Evolutionary conservation across 371 early-diverging fungal genomes (phyloP), one percentile per base, ranked within the genome.

Genomic region (Rhizopus arrhizus): DNA sequence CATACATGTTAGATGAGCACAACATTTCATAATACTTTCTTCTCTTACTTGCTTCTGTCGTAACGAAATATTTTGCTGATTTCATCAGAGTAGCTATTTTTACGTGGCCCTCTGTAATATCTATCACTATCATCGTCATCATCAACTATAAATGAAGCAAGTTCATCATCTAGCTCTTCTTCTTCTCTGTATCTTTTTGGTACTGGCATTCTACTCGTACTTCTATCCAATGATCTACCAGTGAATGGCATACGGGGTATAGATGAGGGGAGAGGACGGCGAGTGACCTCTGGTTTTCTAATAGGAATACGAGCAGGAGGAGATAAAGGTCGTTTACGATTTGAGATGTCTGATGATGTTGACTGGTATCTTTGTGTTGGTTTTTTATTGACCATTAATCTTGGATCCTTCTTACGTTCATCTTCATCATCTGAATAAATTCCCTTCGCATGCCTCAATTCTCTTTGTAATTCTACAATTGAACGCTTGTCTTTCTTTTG

Each of bases 61-160:
- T 80, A 80, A 28, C 80, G 73, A 53, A 83, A 85, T 45, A 83
- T 72, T 5, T 69, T 56, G 10, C 80, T 72, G 54, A 83, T 80
- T 22, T 82, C 82, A 53, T 68, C 72, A 1, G 80, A 78, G 38
- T 71, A 69, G 16, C 58, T 54, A 15, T 64, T 43, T 52, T 53
- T 36, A 1, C 56, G 54, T 52, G 61, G 48, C 53, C 45, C 56
- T 51, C 61, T 55, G 3, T 55, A 32, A 52, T 62, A 51, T 31
- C 35, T 16, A 35, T 57, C 66, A 16, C 65, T 71, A 8, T 46
- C 58, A 13, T 49, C 61, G 7, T 83, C 78, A 11, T 79, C 80
- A n/a, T 80, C 80, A 2, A 74, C 80, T 52, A 80, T 72, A 43
- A 73, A 80, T 11, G 53, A 49, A 43, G 58, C 71, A 28, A 75